Evolutionary conservation across 1,284 basidiomycete genomes (phyloP), one percentile per base, ranked within the genome.

Genomic region (Malassezia restricta): DNA sequence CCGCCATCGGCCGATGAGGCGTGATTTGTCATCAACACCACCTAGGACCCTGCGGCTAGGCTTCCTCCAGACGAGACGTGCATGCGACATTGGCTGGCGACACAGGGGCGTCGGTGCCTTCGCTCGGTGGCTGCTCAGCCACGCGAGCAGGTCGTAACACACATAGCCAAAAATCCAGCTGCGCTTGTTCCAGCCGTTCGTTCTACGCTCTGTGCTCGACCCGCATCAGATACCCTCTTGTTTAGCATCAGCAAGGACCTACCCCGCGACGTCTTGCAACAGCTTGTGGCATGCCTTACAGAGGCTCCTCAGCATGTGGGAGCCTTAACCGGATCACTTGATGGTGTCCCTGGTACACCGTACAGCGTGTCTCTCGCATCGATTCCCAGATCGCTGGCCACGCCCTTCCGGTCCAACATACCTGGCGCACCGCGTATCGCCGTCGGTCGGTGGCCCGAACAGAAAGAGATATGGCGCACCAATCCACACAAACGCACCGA

Each of bases 211-310:
- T 8, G n/a, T 8, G 24, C 46, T 5, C 48, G 51, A 46, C 11
- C 49, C n/a, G 15, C 15, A 3, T 9, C 14, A 15, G 28, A 15
- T 14, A 24, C 39, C 0, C 43, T 68, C n/a, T 52, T 68, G 2
- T 66, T 59, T 30, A 49, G 64, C 3, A 48, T 68, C 29, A 63
- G 61, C 49, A 66, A 66, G 55, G 50, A 56, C 24, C 47, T 68
- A 12, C 66, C 66, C 8, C 47, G 51, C 2, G 40, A 58, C 31
- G 57, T 56, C 27, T 54, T 66, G 5, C 20, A 54, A 29, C 49
- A 65, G 29, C 59, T 61, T 1, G 63, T 68, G 5, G 12, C 33
- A 35, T 49, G 51, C n/a, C 45, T 63, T 24, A 12, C n/a, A 56
- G 52, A 41, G 51, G 40, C 39, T 54, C 56, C 12, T 35, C 50